Evolutionary conservation across 2,329 filamentous ascomycete genomes (phyloP), one percentile per base, ranked within the genome.

Genomic region (Byssothecium circinans): DNA sequence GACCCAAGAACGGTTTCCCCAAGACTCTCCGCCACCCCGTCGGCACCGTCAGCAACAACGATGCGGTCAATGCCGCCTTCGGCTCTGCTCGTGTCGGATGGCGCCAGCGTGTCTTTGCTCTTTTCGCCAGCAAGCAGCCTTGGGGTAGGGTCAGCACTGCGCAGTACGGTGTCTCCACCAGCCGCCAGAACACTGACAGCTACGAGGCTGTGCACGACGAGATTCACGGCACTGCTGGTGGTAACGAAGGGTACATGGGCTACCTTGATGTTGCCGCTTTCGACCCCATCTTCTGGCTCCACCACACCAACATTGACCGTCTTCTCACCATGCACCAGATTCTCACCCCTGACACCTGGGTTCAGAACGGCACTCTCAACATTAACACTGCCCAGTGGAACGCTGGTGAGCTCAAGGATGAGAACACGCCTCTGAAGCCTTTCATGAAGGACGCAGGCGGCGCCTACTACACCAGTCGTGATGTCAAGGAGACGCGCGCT

Each of bases 241-340:
- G 68, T 46, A 62, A 64, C 10, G 83, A 80, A 54, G 86, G 87
- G 4, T 86, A 89, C 64, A 87, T 92, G 84, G 82, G 83, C 36
- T 88, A 85, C 67, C 83, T 90, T 45, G 68, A 71, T 46, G 85
- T 87, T 55, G 88, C 88, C n/a, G 81, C 87, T 0, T 94, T 90
- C 64, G 89, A 94, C 60, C 89, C 89, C 1, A 74, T 90, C 30
- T 71, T 71, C 61, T 70, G 66, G 67, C 60, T 71, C n/a, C 68
- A 69, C 57, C 68, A 71, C 60, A 53, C 49, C 62, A 72, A 72
- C 49, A 48, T 72, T 18, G 69, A 72, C 50, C 66, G 69, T 56
- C 56, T 68, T 18, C 89, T 92, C 68, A 82, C 88, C 43, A 81
- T 95, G 64, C 92, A 88, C 87, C 89, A 94, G 72, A 74, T 80